Evolutionary conservation across 2,329 filamentous ascomycete genomes (phyloP), one percentile per base, ranked within the genome.

Genomic region (Ophiostoma perfectum): DNA sequence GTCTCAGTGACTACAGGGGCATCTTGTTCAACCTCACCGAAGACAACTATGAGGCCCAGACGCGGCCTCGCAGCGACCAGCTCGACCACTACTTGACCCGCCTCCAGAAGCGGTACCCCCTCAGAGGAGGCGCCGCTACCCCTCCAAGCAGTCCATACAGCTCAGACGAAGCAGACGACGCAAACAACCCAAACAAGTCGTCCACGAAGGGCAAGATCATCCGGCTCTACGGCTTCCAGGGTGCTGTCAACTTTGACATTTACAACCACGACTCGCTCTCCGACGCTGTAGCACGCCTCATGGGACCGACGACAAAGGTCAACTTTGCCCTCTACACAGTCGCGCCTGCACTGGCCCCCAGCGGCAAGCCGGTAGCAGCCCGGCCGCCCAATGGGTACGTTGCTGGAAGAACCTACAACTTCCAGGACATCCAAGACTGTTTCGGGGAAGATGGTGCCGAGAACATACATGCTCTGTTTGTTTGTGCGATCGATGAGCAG

Each of bases 151-250:
- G 27, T 2, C 27, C 27, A 27, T 27, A 27, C 27, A 2, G 27
- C 27, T 27, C 27, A 27, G 27, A 27, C 27, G 27, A 27, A 27
- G 27, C 27, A 27, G 12, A 3, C 38, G 12, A 38, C 5, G n/a
- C n/a, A 16, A 27, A 7, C 6, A 16, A 2, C 16, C 4, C 39
- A 16, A 39, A 18, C 14, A 62, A 5, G 1, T 27, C 27, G 27
- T 27, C 27, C 27, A 27, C 27, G 27, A 27, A 16, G 3, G 14
- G 52, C 12, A 66, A 55, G 16, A 36, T 7, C 2, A 16, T 27
- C n/a, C 67, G 64, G 3, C 44, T 71, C 14, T 68, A 66, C 45
- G 70, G 70, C 45, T 69, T 55, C 66, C 70, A 71, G 62, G 70
- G 70, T 39, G 39, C 49, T 6, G 70, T 70, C n/a, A n/a, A 47